Evolutionary conservation across 1,139 yeast species (phyloP), one percentile per base, ranked within the genome.

Genomic region (Nakaseomyces uthaithaninus): DNA sequence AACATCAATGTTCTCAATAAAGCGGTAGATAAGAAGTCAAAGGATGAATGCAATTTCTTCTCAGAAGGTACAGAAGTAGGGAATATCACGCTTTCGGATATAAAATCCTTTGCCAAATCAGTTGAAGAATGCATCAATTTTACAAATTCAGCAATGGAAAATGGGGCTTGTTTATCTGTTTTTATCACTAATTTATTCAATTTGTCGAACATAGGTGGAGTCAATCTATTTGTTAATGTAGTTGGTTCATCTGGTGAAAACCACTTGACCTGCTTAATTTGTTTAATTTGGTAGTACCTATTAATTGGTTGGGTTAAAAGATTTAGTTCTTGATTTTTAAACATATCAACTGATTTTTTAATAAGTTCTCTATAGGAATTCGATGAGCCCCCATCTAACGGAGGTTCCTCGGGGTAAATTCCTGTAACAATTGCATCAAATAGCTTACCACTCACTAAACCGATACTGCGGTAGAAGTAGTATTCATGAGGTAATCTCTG

Each of bases 401-500:
- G 86, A 11, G 85, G 74, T 45, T 80, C 71, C 47, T 86, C 82
- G 18, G 72, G 64, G 45, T 76, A 71, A 28, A 67, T 66, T 2
- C 91, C 93, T 42, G 75, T 75, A 0, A 84, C 71, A 17, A 87
- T 68, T 0, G 86, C 75, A 47, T 82, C 84, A 39, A 83, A 68
- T 30, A 84, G 59, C 45, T 75, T 77, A 6, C 83, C 68, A 6
- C 82, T 76, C 19, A 82, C 66, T 33, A 89, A 59, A 1, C 97
- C 98, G 41, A 82, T 63, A 0, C 94, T 80, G 54, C 79, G 77
- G 61, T 87, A 91, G 56, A 81, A 86, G 56, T 77, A 80, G 36
- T 83, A 69, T 62, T 89, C 97, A 37, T 87, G 84, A 1, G 97
- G 95, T 41, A 91, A 68, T 54, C 93, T 74, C 59, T 84, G 89